These are phyloP conservation scores for Litsea cubeba DNA, from an alignment of 164 flowering plant genomes.

Conservation along the genomic window DNA sequence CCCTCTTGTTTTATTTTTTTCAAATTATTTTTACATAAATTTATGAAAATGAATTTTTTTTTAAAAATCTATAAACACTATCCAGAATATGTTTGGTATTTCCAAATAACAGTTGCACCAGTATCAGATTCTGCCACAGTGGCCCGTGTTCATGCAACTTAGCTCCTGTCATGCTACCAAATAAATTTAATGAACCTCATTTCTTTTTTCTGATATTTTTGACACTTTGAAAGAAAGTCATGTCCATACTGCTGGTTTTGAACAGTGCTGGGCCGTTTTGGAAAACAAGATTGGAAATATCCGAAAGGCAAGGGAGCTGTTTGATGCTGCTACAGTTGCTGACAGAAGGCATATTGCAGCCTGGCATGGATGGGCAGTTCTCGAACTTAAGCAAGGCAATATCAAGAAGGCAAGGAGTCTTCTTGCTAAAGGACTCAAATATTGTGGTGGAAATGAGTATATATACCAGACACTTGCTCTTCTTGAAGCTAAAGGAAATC, in stretches of 20 bases:
- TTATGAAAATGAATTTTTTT: no score
- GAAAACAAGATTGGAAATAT: conserved; percentile 78
- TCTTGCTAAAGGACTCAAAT: conserved; percentile 79
- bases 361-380: conserved; percentile 98
- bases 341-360: conserved; percentile 83
- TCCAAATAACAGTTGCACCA: no score
- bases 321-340: conserved; percentile 97
- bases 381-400: conserved; percentile 87
- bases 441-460: conserved; percentile 83
- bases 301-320: conserved; percentile 77
- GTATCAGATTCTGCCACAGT: no score
- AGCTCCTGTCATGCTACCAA: background rate
- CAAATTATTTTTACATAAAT: no score
- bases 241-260: conserved; percentile 1
- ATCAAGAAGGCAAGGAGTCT: conserved; percentile 77
- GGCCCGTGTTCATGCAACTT: background rate
- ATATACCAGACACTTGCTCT: conserved; percentile 85
- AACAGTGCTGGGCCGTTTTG: conserved; percentile 96
- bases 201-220: background rate
- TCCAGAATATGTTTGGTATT: no score
- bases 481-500: conserved; percentile 76
- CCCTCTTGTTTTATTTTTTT: no score
- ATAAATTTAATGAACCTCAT: background rate
- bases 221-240: background rate
- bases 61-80: no score